Evolutionary conservation across 768 basidiomycete species (phyloP).

Genomic region (Leccinum boreale): DNA sequence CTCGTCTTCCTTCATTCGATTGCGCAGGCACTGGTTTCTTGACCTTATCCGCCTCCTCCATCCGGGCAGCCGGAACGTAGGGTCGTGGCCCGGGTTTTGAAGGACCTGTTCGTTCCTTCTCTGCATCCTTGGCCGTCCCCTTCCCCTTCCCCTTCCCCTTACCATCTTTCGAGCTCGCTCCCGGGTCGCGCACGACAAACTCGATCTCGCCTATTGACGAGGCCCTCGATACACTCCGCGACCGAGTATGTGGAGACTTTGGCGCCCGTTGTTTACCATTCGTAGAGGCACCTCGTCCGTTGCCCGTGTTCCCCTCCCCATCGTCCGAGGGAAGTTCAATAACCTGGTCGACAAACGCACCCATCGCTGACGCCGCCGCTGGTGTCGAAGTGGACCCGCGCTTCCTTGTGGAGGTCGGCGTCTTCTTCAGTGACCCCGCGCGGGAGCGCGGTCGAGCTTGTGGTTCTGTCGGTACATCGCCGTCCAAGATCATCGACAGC

Average conservation of each 20-base stretch:
- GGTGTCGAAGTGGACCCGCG: not conserved
- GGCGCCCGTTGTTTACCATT: not conserved
- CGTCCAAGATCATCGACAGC: not conserved
- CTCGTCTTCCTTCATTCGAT: not conserved
- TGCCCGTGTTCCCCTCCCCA: conserved; percentile 3
- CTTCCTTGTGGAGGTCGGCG: not conserved
- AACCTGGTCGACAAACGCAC: conserved; percentile 19
- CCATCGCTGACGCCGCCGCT: conserved; percentile 1
- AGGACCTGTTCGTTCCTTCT: not conserved
- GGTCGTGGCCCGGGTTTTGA: not conserved
- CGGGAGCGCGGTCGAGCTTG: conserved; percentile 2
- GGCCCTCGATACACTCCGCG: not conserved
- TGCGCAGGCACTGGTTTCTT: not conserved
- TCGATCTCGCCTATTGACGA: conserved; percentile 6
- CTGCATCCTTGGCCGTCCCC: not conserved
- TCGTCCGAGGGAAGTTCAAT: conserved; percentile 22
- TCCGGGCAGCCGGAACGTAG: not conserved
- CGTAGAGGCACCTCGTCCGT: not conserved
- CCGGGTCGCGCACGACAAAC: not conserved
- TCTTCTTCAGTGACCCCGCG: conserved; percentile 9
- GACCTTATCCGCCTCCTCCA: not conserved
- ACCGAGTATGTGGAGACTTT: not conserved
- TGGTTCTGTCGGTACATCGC: not conserved
- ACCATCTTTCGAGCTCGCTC: not conserved
- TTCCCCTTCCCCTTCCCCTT: not conserved